A percentile compares a stretch with the other conserved stretches of the same genome.
Conservation (phyloP, 371 early-diverging fungal species). For the Syncephalastrum racemosum region DNA sequence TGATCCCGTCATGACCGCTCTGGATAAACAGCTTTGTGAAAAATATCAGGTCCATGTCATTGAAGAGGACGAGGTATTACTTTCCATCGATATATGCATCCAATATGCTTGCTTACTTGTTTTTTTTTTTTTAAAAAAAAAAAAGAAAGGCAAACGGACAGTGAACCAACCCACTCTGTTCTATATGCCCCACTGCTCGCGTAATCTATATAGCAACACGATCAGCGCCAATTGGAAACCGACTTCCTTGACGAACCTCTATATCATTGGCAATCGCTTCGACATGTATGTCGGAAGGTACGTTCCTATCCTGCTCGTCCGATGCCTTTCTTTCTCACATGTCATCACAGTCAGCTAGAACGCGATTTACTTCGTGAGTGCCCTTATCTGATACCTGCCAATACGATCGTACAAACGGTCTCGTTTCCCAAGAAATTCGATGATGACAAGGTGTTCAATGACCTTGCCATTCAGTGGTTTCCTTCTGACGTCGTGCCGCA, state of each 20-base stretch:
- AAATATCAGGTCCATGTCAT: conserved; percentile 39
- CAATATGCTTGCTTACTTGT: neutral
- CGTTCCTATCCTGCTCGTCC: neutral
- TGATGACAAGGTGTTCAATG: conserved; percentile 57
- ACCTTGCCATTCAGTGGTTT: conserved; percentile 47
- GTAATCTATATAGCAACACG: conserved; percentile 62
- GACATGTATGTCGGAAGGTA: conserved; percentile 65
- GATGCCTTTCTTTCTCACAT: no score
- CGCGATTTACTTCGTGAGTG: conserved; percentile 49
- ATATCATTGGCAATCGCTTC: conserved; percentile 57
- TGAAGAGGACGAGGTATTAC: conserved; percentile 42
- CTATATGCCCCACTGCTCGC: conserved; percentile 77
- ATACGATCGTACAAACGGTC: conserved; percentile 34
- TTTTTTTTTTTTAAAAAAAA: neutral
- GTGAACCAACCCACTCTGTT: conserved; percentile 47
- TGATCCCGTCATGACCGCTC: conserved; percentile 64
- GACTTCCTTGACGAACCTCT: conserved; percentile 29
- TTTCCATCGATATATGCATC: conserved; percentile 9
- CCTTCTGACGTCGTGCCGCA: conserved; percentile 3
- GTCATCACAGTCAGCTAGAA: conserved; percentile 42
- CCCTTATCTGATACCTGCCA: conserved; percentile 55
- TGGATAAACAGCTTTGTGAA: conserved; percentile 49
- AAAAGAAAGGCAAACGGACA: conserved; percentile 24
- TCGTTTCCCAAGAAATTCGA: conserved; percentile 57
- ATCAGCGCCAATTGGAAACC: conserved; percentile 59